Evolutionary conservation across 2,329 filamentous ascomycete genomes (phyloP), one percentile per base, ranked within the genome.

Genomic region (Calonectria naviculata): DNA sequence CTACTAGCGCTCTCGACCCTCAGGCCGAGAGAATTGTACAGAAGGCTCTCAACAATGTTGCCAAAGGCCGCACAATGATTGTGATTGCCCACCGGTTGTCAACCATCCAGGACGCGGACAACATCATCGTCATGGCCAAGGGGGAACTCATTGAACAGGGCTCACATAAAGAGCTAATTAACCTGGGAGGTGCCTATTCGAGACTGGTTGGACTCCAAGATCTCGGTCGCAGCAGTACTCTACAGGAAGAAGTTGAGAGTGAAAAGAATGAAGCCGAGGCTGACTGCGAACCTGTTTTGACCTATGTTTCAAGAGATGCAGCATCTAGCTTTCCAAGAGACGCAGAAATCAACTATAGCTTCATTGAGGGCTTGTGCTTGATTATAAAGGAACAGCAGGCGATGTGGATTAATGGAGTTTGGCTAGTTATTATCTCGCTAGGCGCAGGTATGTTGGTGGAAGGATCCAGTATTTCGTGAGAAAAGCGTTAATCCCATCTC

Each of bases 61-160:
- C 89, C 1, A 84, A 86, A 52, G 87, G 87, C 28, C 85, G 91
- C 21, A 93, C 92, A 1, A 93, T 91, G 3, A 89, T 93, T 49
- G 87, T 91, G 24, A 92, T 93, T 70, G 91, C 92, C 0, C 90
- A 92, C 78, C 82, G 89, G 2, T 83, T 92, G 1, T 89, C 88
- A 0, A 91, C 89, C 0, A 88, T 91, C 68, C 86, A 86, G 71
- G 84, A 89, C 61, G 92, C 92, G 0, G 90, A 93, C 75, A 89
- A 90, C 62, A 93, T 93, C 67, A 83, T 93, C 13, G 91, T 94
- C 19, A 85, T 93, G 76, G 84, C 88, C 9, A 85, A 89, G 72
- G 92, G 92, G 1, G 79, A 85, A 54, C 85, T 89, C 3, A 81
- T 92, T 3, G 92, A 94, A 78, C 84, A 90, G 73, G 92, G 92